Evolutionary conservation across 1,139 yeast species (phyloP).

Genomic region (Zygosaccharomyces pseudobailii): DNA sequence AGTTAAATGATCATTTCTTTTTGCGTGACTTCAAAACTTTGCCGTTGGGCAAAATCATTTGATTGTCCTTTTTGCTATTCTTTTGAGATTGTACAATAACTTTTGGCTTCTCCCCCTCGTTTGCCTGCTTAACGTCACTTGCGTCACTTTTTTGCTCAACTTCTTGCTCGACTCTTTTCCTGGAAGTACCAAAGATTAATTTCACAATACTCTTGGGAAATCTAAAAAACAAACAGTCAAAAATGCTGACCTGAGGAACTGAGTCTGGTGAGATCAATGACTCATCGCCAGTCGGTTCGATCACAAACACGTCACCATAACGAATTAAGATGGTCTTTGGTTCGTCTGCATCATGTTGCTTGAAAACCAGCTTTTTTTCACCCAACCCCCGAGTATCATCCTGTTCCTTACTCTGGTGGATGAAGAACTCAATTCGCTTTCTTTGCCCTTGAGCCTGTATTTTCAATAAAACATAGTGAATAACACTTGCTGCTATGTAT

Average conservation of each 20-base stretch:
- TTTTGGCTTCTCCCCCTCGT: conserved; percentile 1
- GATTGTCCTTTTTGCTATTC: conserved; percentile 39
- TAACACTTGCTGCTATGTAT: conserved; percentile 46
- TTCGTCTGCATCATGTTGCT: conserved; percentile 38
- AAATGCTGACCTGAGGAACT: conserved; percentile 42
- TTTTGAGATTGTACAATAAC: background rate
- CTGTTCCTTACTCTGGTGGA: conserved; percentile 46
- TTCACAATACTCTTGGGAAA: conserved; percentile 30
- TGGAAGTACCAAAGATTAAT: conserved; percentile 13
- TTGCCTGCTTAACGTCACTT: background rate
- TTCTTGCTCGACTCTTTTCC: conserved; percentile 5
- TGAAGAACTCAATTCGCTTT: conserved; percentile 50
- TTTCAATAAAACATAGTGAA: conserved; percentile 55
- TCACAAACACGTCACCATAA: conserved; percentile 65
- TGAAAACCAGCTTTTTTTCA: conserved; percentile 29
- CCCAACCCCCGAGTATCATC: conserved; percentile 59
- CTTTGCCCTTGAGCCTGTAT: conserved; percentile 58
- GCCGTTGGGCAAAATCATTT: conserved; percentile 55
- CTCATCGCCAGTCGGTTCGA: conserved; percentile 47
- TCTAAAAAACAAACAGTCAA: conserved; percentile 51
- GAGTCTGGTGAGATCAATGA: conserved; percentile 33
- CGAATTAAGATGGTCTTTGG: conserved; percentile 63
- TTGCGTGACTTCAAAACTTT: conserved; percentile 50
- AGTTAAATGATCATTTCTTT: conserved; percentile 13
- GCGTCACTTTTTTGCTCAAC: background rate